A percentile compares a stretch with the other conserved stretches of the same genome.
These are phyloP conservation scores for Gonium pectorale DNA, from an alignment of 139 green algal genomes.

Conservation along the genomic window DNA sequence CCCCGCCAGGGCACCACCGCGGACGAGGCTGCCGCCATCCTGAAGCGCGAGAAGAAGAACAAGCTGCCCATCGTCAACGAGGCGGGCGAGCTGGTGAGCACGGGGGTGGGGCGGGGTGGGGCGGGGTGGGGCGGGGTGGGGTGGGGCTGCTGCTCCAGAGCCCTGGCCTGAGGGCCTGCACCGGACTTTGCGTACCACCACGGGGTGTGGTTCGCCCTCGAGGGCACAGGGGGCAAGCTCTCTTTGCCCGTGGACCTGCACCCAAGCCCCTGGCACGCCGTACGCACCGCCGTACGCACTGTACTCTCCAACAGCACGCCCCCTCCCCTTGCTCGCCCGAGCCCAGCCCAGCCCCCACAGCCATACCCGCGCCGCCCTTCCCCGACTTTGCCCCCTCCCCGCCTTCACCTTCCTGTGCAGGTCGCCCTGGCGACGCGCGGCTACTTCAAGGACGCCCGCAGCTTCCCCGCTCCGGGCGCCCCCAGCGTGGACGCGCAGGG, in stretches of 20 bases:
- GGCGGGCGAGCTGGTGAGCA: slow-evolving; percentile 73
- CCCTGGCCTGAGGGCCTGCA: too few relatives aligned
- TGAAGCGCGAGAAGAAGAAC: slow-evolving; percentile 72
- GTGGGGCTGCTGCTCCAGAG: not conserved
- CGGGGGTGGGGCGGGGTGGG: not conserved
- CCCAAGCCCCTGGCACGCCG: too few relatives aligned
- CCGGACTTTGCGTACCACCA: too few relatives aligned
- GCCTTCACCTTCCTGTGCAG: not conserved
- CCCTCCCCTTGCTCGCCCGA: too few relatives aligned
- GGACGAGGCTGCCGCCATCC: slow-evolving; percentile 67
- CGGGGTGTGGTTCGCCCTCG: too few relatives aligned
- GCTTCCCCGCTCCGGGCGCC: slow-evolving; percentile 58
- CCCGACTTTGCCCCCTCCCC: not conserved
- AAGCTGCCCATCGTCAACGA: slow-evolving; percentile 83
- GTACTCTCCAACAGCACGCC: not conserved
- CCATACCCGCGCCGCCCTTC: too few relatives aligned
- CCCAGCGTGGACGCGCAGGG: slow-evolving; percentile 80
- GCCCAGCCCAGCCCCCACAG: too few relatives aligned
- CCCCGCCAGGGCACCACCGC: slow-evolving; percentile 39
- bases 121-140: not conserved
- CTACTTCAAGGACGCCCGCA: slow-evolving; percentile 66
- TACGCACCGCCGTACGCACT: not conserved
- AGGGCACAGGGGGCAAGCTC: too few relatives aligned
- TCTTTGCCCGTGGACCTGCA: too few relatives aligned
- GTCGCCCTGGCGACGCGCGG: slow-evolving; percentile 75